phyloP scores from a whole-genome alignment of 495 filamentous ascomycete genomes.

The Lophiotrema nucula region DNA sequence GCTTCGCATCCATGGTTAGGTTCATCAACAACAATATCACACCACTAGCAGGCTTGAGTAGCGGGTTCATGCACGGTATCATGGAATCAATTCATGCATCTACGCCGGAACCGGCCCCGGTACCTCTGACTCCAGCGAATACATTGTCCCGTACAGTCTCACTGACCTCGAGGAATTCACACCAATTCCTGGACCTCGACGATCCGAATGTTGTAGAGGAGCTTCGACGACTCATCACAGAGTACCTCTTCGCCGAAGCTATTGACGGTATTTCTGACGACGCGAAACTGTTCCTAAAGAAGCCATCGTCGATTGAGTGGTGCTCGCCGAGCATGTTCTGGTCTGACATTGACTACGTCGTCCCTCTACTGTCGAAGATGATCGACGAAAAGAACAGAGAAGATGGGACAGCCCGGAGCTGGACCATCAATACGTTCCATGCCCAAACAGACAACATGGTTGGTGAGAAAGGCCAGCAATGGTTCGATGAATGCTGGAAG shows the following conservation, averaged over 20 bases:
- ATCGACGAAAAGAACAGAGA: neutral
- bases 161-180: neutral
- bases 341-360: constrained; percentile 23
- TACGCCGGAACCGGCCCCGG: neutral
- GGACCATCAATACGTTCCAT: constrained; percentile 25
- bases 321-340: constrained; percentile 6
- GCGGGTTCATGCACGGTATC: constrained; percentile 3
- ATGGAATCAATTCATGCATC: constrained; percentile 6
- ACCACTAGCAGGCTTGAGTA: constrained; percentile 16
- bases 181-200: neutral
- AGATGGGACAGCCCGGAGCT: neutral
- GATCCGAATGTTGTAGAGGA: constrained; percentile 14
- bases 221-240: constrained; percentile 13
- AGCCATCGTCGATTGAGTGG: constrained; percentile 7
- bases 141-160: neutral
- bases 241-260: constrained; percentile 24
- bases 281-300: constrained; percentile 15
- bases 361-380: constrained; percentile 15
- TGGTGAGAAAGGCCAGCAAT: constrained; percentile 19
- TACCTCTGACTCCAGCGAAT: neutral
- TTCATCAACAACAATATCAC: constrained; percentile 25
- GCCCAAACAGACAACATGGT: constrained; percentile 31
- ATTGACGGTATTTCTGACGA: constrained; percentile 20
- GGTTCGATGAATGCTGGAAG: constrained; percentile 27
- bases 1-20: constrained; percentile 11